These are phyloP conservation scores for Candida koratica DNA, from an alignment of 805 yeast species.

Conservation along the genomic window DNA sequence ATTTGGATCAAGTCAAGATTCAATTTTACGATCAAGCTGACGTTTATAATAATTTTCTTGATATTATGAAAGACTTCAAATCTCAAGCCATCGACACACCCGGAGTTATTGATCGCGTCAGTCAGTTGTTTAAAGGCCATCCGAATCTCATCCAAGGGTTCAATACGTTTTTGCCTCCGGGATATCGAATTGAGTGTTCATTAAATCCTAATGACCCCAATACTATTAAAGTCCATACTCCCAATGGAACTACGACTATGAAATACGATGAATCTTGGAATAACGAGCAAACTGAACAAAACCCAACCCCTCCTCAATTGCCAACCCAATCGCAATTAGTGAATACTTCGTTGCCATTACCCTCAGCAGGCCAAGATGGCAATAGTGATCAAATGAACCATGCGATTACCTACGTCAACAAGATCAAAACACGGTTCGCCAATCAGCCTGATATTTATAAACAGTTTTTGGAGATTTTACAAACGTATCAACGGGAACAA, in stretches of 20 bases:
- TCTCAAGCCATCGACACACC: conserved; percentile 96
- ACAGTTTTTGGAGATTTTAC: conserved; percentile 88
- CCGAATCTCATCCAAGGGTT: conserved; percentile 94
- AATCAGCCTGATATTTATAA: conserved; percentile 95
- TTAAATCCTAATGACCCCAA: conserved; percentile 83
- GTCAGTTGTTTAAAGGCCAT: conserved; percentile 86
- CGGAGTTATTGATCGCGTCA: conserved; percentile 95
- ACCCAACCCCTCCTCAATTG: conserved; percentile 2
- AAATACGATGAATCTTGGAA: conserved; percentile 43
- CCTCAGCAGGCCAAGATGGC: conserved; percentile 27
- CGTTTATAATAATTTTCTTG: conserved; percentile 92
- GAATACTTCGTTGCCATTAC: conserved; percentile 3
- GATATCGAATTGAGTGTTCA: conserved; percentile 90
- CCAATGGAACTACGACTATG: conserved; percentile 75
- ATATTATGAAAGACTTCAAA: conserved; percentile 98
- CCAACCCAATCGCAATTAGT: conserved; percentile 2
- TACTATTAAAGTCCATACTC: conserved; percentile 92
- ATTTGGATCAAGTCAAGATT: conserved; percentile 90
- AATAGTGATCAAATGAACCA: conserved; percentile 93
- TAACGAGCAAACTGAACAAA: conserved; percentile 1
- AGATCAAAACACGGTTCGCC: conserved; percentile 89
- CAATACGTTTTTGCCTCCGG: conserved; percentile 96
- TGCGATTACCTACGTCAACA: conserved; percentile 93
- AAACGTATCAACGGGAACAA: conserved; percentile 94
- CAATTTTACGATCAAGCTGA: conserved; percentile 92